Evolutionary conservation across 495 filamentous ascomycete species (phyloP), one percentile per base, ranked within the genome.

Genomic region (Penicillium desertorum): DNA sequence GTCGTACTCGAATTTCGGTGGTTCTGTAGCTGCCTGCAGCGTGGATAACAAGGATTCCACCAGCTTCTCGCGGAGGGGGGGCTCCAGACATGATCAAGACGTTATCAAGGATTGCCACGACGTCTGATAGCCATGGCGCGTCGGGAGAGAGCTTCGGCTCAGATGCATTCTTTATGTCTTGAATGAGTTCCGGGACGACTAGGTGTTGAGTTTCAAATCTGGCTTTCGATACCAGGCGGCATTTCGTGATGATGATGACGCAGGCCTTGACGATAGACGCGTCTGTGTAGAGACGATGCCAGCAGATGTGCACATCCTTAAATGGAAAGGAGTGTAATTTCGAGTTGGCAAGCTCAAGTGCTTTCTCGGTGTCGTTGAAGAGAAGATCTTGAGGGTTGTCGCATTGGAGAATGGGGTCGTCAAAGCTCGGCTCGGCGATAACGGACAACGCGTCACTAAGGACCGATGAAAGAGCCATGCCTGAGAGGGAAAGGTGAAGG

Each of bases 51-150:
- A 57, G 1, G 45, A 39, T 47, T 89, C 80, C 46, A 93, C 79
- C 64, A 84, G 76, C n/a, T 63, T 69, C 56, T 81, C 81, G n/a
- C 88, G 82, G 3, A 80, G 68, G 4, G 85, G 85, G 83, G 0
- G 84, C 89, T 0, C 92, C 94, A 22, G 90, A 81, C 68, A 96
- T 85, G 46, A 96, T 93, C 46, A 94, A 64, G 0, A 90, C 88
- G 67, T 86, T 86, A 60, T 98, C 94, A 0, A 96, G 79, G 3
- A 77, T 71, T 50, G 79, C 73, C 22, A 96, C 79, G n/a, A 86
- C 76, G 3, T 71, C 60, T 27, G 67, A 58, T 0, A 77, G 54
- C 70, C 75, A 74, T 5, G 70, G 55, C 1, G 70, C 59, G 11
- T 65, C 41, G 2, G 63, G 25, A 22, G 56, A 30, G 17, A 70